Conservation (phyloP, 2,329 filamentous ascomycete species). For the Paracorniculantispora psalliotae region DNA sequence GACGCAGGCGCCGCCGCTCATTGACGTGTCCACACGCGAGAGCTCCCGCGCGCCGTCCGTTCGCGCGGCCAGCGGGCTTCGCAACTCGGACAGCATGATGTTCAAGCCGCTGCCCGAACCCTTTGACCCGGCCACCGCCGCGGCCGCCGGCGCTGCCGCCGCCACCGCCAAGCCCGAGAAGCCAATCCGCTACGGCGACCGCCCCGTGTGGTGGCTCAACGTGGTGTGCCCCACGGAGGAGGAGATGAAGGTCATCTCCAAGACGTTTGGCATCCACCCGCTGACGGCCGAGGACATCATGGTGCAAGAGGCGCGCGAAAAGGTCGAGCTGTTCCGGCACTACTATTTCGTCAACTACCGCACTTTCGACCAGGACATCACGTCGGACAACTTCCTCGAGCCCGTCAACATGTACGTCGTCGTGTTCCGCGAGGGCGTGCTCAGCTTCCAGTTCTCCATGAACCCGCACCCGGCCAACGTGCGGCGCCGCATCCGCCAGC, state of each 20-base stretch:
- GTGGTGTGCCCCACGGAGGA: conserved; percentile 84
- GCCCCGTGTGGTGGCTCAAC: conserved; percentile 96
- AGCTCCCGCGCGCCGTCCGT: conserved; percentile 35
- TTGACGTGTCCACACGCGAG: conserved; percentile 26
- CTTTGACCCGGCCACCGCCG: conserved; percentile 17
- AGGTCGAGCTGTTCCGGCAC: conserved; percentile 93
- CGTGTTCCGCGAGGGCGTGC: conserved; percentile 90
- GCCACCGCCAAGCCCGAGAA: conserved; percentile 33
- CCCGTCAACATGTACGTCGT: conserved; percentile 97
- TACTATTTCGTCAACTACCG: conserved; percentile 99
- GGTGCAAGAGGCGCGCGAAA: conserved; percentile 94
- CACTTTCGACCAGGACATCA: conserved; percentile 91
- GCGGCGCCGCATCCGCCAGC: conserved; percentile 82
- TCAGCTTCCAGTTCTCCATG: conserved; percentile 96
- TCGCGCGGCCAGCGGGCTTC: conserved; percentile 18
- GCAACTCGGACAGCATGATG: conserved; percentile 6
- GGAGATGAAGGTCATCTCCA: conserved; percentile 91
- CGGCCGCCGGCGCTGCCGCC: too few relatives aligned
- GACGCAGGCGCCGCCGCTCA: conserved; percentile 10
- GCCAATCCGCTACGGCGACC: conserved; percentile 63
- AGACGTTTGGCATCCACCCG: conserved; percentile 92
- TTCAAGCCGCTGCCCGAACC: conserved; percentile 32
- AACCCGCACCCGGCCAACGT: conserved; percentile 96
- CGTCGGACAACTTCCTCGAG: conserved; percentile 84
- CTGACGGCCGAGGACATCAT: conserved; percentile 95